Percentiles rank a stretch among this genome's conserved stretches.
These are phyloP conservation scores for Pneumocystis oryctolagi DNA, from an alignment of 1,139 yeast species.

Conservation along the genomic window DNA sequence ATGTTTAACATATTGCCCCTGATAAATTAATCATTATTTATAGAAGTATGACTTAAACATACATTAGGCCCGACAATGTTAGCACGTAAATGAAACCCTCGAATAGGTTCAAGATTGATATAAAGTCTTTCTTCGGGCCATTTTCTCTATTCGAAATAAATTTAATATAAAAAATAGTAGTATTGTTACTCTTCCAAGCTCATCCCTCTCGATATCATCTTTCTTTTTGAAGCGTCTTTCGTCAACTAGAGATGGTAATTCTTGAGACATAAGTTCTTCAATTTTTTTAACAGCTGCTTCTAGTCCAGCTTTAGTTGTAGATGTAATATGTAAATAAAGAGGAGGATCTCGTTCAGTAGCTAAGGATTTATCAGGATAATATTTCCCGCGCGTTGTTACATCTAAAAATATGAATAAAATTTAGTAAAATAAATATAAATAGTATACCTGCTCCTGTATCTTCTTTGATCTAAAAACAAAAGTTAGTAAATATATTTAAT, in stretches of 20 bases:
- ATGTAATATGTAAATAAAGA: slow-evolving; percentile 24
- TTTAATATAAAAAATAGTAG: not conserved
- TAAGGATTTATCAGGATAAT: slow-evolving; percentile 26
- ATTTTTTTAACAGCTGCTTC: slow-evolving; percentile 23
- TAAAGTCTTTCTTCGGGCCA: slow-evolving; percentile 21
- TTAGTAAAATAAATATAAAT: not conserved
- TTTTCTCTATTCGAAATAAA: slow-evolving; percentile 11
- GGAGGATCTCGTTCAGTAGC: slow-evolving; percentile 27
- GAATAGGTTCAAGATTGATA: slow-evolving; percentile 19
- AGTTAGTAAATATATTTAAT: not conserved
- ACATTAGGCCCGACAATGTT: slow-evolving; percentile 24
- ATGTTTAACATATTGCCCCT: slow-evolving; percentile 28
- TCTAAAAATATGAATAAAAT: slow-evolving; percentile 12
- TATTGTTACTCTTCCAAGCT: slow-evolving; percentile 6
- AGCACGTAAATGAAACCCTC: slow-evolving; percentile 23
- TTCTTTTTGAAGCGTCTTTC: slow-evolving; percentile 21
- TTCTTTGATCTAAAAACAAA: slow-evolving; percentile 7
- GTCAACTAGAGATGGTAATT: slow-evolving; percentile 23
- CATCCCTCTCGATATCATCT: slow-evolving; percentile 12
- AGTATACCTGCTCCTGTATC: slow-evolving; percentile 14
- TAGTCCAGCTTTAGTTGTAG: slow-evolving; percentile 20
- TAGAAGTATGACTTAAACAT: not conserved
- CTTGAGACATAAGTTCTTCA: slow-evolving; percentile 23
- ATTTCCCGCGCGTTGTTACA: slow-evolving; percentile 26
- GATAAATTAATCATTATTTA: not conserved